Evolutionary conservation across 495 filamentous ascomycete genomes (phyloP), one percentile per base, ranked within the genome.

Genomic region (Emericellopsis terricola): DNA sequence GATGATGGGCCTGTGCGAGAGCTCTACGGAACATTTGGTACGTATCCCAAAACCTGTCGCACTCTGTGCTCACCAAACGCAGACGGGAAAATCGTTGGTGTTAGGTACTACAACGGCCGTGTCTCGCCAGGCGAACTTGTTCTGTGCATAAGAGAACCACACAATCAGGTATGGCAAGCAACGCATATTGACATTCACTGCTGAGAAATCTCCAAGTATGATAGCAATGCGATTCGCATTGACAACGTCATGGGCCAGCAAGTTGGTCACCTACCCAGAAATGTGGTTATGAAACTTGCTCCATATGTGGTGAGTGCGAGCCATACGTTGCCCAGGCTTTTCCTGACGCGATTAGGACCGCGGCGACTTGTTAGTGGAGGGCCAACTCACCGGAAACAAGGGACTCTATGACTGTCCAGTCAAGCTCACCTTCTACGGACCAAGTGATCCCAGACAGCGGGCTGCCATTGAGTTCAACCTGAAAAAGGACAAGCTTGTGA

Each of bases 181-280:
- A 16, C 8, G 7, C 2, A 13, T 9, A 16, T 3, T 16, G 7
- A 14, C 24, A 0, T 17, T 8, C 19, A 6, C 8, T 16, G 4
- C 13, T 11, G 8, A 7, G 9, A 2, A 3, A 19, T 9, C 11
- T 10, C 1, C 1, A 39, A 56, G 35, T 85, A 80, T 44, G 82
- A 89, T 44, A 38, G 47, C 3, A 91, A 91, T 57, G 83, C 83
- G 2, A 80, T 94, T 32, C 70, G 71, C 4, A 68, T 89, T 2
- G 60, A 77, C 39, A 93, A 91, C 52, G 79, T 84, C n/a, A 68
- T 78, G 51, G 65, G 75, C 15, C 49, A 38, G 2, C 84, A 92
- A 44, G 78, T 93, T 38, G 86, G 86, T 2, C 81, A 93, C 50
- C 65, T 94, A 27, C 76, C 80, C 2, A 56, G 69, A 10, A 48